Base-by-base conservation (phyloP, 2,329 filamentous ascomycete genomes). In the Pleomassaria siparia region DNA sequence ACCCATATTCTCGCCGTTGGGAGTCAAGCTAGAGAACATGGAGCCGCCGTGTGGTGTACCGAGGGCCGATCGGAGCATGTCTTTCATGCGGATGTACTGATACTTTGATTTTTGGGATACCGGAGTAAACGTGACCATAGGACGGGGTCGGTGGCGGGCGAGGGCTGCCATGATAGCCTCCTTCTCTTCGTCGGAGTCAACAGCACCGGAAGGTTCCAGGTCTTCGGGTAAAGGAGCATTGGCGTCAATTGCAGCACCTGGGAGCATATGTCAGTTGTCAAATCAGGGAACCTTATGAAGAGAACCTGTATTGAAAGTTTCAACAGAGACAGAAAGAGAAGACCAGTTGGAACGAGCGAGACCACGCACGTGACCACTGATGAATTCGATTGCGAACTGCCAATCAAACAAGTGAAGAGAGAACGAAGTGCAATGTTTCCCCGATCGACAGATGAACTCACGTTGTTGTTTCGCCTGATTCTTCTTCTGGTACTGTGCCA, bases 401-500 rank as follows among this genome's bases (percentile, higher is more conserved):
- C 47, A 30, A 30, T n/a, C 5, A 30, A 30, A n/a, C n/a, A 48
- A 56, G 55, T 30, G 12, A 29, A 4, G 24, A 20, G 7, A 30
- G 15, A 32, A 20, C 20, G 21, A 20, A 13, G n/a, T 15, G 30
- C 7, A 6, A 7, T 18, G 16, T 7, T n/a, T 7, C 30, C 8
- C 22, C 7, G 12, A 18, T 20, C 8, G 12, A 18, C 33, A 9
- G 16, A 11, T 39, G 13, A 28, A 80, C 86, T 74, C 79, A 91
- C 89, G 95, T 72, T 97, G 94, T 75, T 96, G 89, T 66, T 96
- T 95, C 18, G 94, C 94, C 71, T 97, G 94, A 63, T 99, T 99
- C 79, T 96, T 97, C 80, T 97, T 96, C 86, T 79, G 76, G 51
- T 78, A 79, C 46, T 78, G 75, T 28, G 69, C 69, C 12, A 96